Evolutionary conservation across 371 early-diverging fungal genomes (phyloP).

Genomic region (Mucor irregularis): DNA sequence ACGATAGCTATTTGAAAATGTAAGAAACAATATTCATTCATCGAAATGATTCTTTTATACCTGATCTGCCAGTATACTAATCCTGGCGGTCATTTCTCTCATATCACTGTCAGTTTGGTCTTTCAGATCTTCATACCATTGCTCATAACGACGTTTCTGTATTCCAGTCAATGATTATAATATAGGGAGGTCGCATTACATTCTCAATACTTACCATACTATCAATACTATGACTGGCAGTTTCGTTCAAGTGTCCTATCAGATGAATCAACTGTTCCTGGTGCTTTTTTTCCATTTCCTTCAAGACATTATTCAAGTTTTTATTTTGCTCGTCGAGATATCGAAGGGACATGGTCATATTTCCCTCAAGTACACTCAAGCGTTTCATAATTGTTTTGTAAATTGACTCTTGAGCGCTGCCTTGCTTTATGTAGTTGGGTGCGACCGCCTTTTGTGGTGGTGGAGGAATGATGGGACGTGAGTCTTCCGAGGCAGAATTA

Average conservation of each 20-base stretch:
- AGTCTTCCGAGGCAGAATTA: too few species aligned
- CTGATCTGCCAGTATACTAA: conserved; percentile 62
- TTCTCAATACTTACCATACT: conserved; percentile 59
- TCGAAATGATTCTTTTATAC: conserved; percentile 22
- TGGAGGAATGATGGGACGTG: conserved; percentile 7
- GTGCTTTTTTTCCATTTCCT: conserved; percentile 61
- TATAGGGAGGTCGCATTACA: too few species aligned
- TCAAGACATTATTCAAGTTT: conserved; percentile 74
- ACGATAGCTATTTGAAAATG: conserved; percentile 39
- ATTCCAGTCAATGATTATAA: not conserved
- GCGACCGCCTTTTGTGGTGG: conserved; percentile 6
- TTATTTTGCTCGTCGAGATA: conserved; percentile 87
- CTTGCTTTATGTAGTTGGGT: conserved; percentile 18
- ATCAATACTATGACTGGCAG: conserved; percentile 60
- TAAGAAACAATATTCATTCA: not conserved
- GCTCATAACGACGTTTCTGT: conserved; percentile 59
- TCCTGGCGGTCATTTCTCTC: conserved; percentile 47
- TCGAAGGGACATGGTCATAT: conserved; percentile 75
- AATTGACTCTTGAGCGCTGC: conserved; percentile 66
- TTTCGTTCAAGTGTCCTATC: conserved; percentile 65
- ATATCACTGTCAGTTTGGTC: conserved; percentile 48
- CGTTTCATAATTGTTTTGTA: conserved; percentile 92
- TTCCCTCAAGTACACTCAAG: conserved; percentile 74
- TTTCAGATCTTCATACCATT: conserved; percentile 58
- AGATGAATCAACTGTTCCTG: conserved; percentile 60